Conservation (phyloP, 1,139 yeast genomes). For the Lodderomyces beijingensis region DNA sequence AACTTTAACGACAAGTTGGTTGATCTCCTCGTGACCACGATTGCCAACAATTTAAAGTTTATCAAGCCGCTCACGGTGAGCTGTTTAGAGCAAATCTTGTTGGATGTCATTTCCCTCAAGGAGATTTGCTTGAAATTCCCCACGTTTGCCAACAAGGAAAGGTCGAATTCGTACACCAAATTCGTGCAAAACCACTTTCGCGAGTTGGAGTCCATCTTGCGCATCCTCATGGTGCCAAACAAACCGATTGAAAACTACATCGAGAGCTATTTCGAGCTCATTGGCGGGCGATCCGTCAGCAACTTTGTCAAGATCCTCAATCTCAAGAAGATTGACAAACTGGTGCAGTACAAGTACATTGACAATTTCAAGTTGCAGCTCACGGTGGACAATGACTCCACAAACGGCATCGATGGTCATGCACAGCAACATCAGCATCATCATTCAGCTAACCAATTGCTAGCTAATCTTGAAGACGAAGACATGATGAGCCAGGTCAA, state of each 20-base stretch:
- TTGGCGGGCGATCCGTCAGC: slow-evolving; percentile 59
- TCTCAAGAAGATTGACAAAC: slow-evolving; percentile 54
- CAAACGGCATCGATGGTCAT: neutral
- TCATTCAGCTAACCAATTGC: slow-evolving; percentile 35
- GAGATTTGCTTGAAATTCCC: slow-evolving; percentile 53
- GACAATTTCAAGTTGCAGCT: slow-evolving; percentile 61
- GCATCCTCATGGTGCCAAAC: slow-evolving; percentile 58
- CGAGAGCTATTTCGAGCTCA: slow-evolving; percentile 59
- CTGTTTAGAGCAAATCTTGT: slow-evolving; percentile 75
- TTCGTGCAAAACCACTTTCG: slow-evolving; percentile 47
- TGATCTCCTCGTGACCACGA: slow-evolving; percentile 58
- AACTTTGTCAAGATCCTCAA: slow-evolving; percentile 65
- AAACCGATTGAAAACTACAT: slow-evolving; percentile 64
- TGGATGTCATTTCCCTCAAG: slow-evolving; percentile 67
- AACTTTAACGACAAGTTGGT: slow-evolving; percentile 74
- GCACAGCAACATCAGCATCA: slow-evolving; percentile 14
- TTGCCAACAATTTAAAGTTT: slow-evolving; percentile 52
- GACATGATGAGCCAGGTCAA: slow-evolving; percentile 6
- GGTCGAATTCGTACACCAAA: slow-evolving; percentile 40
- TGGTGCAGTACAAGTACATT: slow-evolving; percentile 46
- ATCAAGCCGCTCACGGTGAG: slow-evolving; percentile 63
- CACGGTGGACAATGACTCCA: slow-evolving; percentile 34
- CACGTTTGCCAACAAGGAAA: slow-evolving; percentile 26
- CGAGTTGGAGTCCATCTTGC: slow-evolving; percentile 59
- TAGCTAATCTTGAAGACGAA: slow-evolving; percentile 22